Conservation (phyloP, 164 flowering plant species). For the Warburgia ugandensis region DNA sequence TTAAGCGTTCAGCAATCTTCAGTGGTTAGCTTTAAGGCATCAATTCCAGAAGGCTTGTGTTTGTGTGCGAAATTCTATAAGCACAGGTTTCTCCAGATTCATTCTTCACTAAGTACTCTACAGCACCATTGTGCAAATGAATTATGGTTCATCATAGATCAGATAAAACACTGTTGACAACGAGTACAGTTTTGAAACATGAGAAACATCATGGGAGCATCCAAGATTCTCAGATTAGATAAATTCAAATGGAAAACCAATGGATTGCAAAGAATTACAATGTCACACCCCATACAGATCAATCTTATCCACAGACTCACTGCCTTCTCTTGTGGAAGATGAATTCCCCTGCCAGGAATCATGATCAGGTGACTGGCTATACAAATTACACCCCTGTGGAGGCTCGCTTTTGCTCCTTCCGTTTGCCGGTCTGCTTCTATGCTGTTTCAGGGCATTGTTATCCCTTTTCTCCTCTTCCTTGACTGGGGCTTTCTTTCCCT, state of each 20-base stretch:
- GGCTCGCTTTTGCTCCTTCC: constrained; percentile 53
- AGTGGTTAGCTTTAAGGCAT: too few species aligned
- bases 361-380: constrained; percentile 21
- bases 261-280: constrained; percentile 1
- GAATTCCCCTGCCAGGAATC: constrained; percentile 9
- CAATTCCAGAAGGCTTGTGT: too few species aligned
- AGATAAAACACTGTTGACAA: too few species aligned
- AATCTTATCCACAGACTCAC: neutral
- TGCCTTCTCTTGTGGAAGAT: constrained; percentile 14
- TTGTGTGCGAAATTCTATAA: too few species aligned
- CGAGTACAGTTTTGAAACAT: too few species aligned
- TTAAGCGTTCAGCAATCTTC: too few species aligned
- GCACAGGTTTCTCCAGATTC: too few species aligned
- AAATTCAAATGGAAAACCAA: neutral
- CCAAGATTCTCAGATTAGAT: too few species aligned
- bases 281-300: constrained; percentile 11
- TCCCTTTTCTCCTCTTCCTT: constrained; percentile 11
- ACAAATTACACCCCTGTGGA: constrained; percentile 24
- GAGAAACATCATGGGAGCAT: too few species aligned
- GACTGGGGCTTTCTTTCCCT: constrained; percentile 6
- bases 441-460: neutral
- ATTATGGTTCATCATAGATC: too few species aligned
- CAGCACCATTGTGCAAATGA: too few species aligned
- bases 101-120: too few species aligned
- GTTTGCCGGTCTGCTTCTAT: constrained; percentile 13